These are phyloP conservation scores for Tolypocladium cylindrosporum DNA, from an alignment of 2,329 filamentous ascomycete genomes.

Conservation along the genomic window DNA sequence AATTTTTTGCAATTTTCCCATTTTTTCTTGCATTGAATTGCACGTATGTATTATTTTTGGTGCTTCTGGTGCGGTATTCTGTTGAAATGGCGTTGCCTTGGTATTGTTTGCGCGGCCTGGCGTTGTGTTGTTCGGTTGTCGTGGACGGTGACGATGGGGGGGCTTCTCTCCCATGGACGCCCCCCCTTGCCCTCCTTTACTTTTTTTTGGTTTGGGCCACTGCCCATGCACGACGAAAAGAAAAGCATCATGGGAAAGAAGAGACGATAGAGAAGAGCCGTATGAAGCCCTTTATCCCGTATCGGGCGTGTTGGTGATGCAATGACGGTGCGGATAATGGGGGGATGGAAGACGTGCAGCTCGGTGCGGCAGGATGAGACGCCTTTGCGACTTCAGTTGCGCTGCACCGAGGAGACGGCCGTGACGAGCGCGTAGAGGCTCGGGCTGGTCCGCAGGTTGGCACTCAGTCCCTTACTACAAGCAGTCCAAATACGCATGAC, in stretches of 20 bases:
- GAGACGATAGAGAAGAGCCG: neutral
- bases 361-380: neutral
- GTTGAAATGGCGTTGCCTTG: neutral
- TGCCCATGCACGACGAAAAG: neutral
- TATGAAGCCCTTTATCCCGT: neutral
- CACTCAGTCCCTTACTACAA: neutral
- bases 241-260: neutral
- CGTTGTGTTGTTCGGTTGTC: neutral
- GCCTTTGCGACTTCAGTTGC: neutral
- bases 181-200: neutral
- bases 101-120: neutral
- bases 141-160: neutral
- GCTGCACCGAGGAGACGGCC: no score
- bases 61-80: neutral
- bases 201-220: neutral
- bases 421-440: neutral
- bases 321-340: neutral
- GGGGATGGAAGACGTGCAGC: neutral
- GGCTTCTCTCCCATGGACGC: neutral
- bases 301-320: neutral
- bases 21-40: neutral
- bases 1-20: neutral
- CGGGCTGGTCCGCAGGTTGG: neutral
- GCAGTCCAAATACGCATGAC: neutral
- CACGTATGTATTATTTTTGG: neutral